A percentile compares a stretch with the other conserved stretches of the same genome.
Evolutionary conservation across 768 basidiomycete genomes (phyloP).

Genomic region (Lenzites betulinus): DNA sequence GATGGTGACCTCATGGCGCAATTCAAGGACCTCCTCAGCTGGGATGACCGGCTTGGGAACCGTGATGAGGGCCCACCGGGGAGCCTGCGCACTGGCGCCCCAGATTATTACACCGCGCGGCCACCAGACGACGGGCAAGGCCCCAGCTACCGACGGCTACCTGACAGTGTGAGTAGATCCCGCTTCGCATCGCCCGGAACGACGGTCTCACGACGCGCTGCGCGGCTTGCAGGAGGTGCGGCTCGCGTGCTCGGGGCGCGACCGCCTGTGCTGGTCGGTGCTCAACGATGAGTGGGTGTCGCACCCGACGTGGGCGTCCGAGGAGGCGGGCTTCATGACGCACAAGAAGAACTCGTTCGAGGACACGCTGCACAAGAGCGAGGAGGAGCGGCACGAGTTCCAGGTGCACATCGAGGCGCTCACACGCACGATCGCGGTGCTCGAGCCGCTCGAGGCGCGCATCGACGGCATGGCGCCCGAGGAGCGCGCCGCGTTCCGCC

Average conservation of each 20-base stretch:
- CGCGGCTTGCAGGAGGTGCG: slow-evolving; percentile 66
- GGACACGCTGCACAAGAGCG: slow-evolving; percentile 93
- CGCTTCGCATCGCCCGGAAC: neutral
- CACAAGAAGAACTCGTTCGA: slow-evolving; percentile 98
- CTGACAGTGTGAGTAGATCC: slow-evolving; percentile 72
- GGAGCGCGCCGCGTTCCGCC: slow-evolving; percentile 77
- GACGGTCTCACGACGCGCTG: neutral
- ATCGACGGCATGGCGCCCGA: slow-evolving; percentile 89
- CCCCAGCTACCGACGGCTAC: slow-evolving; percentile 90
- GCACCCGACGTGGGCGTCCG: slow-evolving; percentile 97
- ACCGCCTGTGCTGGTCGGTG: slow-evolving; percentile 92
- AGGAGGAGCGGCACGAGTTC: slow-evolving; percentile 98
- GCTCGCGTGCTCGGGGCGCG: slow-evolving; percentile 91
- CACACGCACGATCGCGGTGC: slow-evolving; percentile 82
- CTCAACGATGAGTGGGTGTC: slow-evolving; percentile 98
- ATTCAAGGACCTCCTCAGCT: slow-evolving; percentile 86
- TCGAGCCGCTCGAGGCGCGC: slow-evolving; percentile 84
- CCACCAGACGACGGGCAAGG: slow-evolving; percentile 86
- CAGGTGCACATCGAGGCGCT: slow-evolving; percentile 94
- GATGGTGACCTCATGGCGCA: slow-evolving; percentile 77
- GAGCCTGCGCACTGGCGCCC: slow-evolving; percentile 73
- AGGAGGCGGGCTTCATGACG: slow-evolving; percentile 90
- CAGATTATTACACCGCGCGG: slow-evolving; percentile 75
- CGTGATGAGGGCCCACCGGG: slow-evolving; percentile 74
- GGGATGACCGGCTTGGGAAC: slow-evolving; percentile 66